These are phyloP conservation scores for Leptographium flavum DNA, from an alignment of 2,329 filamentous ascomycete species.

Conservation along the genomic window DNA sequence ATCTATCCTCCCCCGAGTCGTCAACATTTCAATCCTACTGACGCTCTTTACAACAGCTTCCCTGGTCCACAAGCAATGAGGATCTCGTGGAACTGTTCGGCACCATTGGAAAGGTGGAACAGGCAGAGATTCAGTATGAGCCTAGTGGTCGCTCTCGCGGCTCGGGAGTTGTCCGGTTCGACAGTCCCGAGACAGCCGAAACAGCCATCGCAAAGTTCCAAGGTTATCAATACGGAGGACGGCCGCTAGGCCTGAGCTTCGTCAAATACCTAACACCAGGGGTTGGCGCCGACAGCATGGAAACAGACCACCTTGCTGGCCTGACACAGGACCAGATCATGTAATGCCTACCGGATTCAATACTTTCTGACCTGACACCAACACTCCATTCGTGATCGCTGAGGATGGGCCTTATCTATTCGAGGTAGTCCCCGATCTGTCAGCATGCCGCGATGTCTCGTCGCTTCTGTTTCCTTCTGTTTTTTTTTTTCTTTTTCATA, in stretches of 20 bases:
- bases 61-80: constrained; percentile 98
- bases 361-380: background rate
- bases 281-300: constrained; percentile 58
- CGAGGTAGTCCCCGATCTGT: too few relatives aligned
- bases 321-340: constrained; percentile 98
- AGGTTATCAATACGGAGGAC: constrained; percentile 91
- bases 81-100: constrained; percentile 93
- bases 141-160: constrained; percentile 89
- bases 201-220: constrained; percentile 96
- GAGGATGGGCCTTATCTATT: too few relatives aligned
- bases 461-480: constrained; percentile 8
- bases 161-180: constrained; percentile 92
- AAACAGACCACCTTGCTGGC: constrained; percentile 59
- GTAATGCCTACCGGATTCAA: constrained; percentile 30
- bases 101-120: constrained; percentile 94
- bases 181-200: constrained; percentile 68
- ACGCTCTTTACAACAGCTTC: constrained; percentile 45
- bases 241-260: constrained; percentile 82
- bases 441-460: too few relatives aligned
- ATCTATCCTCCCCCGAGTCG: background rate
- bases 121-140: constrained; percentile 98
- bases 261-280: constrained; percentile 75
- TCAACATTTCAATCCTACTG: background rate
- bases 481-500: background rate
- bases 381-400: too few relatives aligned